Conservation (phyloP, 129 eudicot species). For the Logfia minima region DNA sequence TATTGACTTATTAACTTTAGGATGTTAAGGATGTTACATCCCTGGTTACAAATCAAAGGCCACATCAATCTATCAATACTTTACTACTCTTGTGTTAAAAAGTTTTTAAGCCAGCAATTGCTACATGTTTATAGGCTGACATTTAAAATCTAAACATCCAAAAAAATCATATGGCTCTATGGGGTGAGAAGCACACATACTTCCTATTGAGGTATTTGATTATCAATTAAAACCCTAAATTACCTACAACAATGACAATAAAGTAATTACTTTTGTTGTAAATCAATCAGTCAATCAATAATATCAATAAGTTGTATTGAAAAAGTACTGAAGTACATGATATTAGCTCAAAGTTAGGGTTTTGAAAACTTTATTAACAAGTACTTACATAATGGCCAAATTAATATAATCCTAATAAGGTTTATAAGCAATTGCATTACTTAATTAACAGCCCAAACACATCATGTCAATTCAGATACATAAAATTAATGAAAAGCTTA, state of each 20-base stretch:
- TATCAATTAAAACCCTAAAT: neutral
- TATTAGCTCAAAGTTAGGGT: neutral
- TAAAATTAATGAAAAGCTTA: neutral
- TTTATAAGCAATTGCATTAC: neutral
- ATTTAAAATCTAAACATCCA: neutral
- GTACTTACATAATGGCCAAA: no score
- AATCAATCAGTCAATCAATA: neutral
- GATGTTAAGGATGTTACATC: no score
- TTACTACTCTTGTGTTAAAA: no score
- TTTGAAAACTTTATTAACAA: no score
- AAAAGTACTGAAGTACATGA: no score
- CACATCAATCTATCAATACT: no score
- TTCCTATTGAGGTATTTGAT: neutral
- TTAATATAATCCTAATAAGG: no score
- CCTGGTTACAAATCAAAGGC: neutral
- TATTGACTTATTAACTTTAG: no score
- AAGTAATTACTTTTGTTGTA: neutral
- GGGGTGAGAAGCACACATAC: neutral
- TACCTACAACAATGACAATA: neutral
- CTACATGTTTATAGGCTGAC: no score
- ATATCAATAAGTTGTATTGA: neutral
- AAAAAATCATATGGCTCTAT: neutral
- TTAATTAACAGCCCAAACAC: neutral
- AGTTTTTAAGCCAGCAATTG: no score
- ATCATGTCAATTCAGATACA: neutral